Conservation (phyloP, 2,329 filamentous ascomycete genomes). For the Penicillium sp. region DNA sequence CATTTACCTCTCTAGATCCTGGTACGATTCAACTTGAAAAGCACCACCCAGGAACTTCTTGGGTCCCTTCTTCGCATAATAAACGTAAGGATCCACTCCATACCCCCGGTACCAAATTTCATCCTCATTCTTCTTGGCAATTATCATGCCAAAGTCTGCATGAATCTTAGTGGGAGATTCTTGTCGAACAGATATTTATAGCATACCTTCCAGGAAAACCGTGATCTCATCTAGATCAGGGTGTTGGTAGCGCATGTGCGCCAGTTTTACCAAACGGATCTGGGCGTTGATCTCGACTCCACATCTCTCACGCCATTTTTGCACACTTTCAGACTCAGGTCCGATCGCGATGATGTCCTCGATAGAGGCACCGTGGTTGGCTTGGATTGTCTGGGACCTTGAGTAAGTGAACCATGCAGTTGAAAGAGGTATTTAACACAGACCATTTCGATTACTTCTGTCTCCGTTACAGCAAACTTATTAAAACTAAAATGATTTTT, state of each 20-base stretch:
- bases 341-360: conserved; percentile 19
- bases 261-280: conserved; percentile 50
- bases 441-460: neutral
- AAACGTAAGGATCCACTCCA: conserved; percentile 46
- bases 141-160: conserved; percentile 45
- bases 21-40: conserved; percentile 44
- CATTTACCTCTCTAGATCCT: conserved; percentile 44
- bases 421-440: neutral
- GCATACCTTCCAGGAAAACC: conserved; percentile 17
- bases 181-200: neutral
- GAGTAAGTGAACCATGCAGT: neutral
- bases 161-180: neutral
- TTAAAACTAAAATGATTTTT: neutral
- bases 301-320: conserved; percentile 21
- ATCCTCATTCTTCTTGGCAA: conserved; percentile 37
- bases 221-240: conserved; percentile 51
- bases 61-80: conserved; percentile 40
- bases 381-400: neutral
- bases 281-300: conserved; percentile 47
- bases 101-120: conserved; percentile 47
- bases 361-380: conserved; percentile 16
- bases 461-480: no score
- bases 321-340: conserved; percentile 14
- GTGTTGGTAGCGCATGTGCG: conserved; percentile 58
- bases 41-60: conserved; percentile 45